Base-by-base conservation (phyloP, 2,329 filamentous ascomycete genomes). In the Aspergillus ibericus region DNA sequence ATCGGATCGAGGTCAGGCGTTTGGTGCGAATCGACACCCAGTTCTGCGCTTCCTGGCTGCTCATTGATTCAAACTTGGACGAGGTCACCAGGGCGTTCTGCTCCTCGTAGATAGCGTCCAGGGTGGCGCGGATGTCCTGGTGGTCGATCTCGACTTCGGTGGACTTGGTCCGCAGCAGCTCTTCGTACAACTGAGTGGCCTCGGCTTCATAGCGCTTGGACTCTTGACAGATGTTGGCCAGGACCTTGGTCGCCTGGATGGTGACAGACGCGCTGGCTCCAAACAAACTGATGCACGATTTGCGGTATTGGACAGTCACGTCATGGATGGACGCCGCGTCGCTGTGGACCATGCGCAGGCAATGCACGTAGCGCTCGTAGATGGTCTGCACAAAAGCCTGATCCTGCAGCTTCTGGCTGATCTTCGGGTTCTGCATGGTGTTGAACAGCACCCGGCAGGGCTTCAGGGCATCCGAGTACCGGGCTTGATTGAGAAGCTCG, bases 21-120 rank as follows among this genome's bases (percentile, higher is more conserved):
- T 70, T 66, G 9, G 56, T 66, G 15, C 72, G 64, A 16, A 74
- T 58, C 5, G 62, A 66, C 16, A 73, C 65, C 10, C 68, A 70
- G 13, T 63, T 66, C 6, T 71, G 63, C 8, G 72, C 48, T 47
- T 75, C 68, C 9, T 62, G 53, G 2, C 64, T 52, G 8, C 72
- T 69, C 4, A 73, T 59, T 0, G 65, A 63, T n/a, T 63, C 60
- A 0, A 62, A 62, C 42, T 65, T 60, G 10, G 22, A 25, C 2
- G 63, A 63, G 2, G 61, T 58, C 0, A 63, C 63, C 2, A 66
- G 55, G 2, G 63, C 59, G 5, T 63, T 62, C 48, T 77, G 69
- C 27, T 76, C 72, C 50, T 77, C 76, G 42, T 73, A 72, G 18
- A 77, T 70, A 1, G 68, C 63, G 25, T 77, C 73, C 1, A 78